Conservation (phyloP, 2,329 filamentous ascomycete genomes). For the Epichloe elymi region DNA sequence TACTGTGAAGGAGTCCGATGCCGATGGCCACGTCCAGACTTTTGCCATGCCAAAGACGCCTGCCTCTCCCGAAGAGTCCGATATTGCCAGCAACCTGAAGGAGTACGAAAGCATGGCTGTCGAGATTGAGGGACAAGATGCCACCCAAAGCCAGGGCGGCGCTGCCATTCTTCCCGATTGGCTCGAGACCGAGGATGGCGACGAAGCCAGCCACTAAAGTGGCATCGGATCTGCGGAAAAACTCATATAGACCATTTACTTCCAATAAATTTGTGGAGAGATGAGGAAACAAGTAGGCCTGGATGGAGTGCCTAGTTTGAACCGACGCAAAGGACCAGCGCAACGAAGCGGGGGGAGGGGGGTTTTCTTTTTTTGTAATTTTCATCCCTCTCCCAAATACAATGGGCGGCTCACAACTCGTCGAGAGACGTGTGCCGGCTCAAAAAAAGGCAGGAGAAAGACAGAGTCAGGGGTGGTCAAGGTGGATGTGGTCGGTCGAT, state of each 20-base stretch:
- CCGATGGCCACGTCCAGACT: conserved; percentile 81
- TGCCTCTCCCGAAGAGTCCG: conserved; percentile 80
- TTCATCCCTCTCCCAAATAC: not conserved
- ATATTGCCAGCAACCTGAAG: conserved; percentile 82
- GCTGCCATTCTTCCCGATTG: conserved; percentile 53
- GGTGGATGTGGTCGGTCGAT: conserved; percentile 12
- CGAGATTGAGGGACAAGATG: conserved; percentile 81
- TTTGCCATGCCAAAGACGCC: conserved; percentile 73
- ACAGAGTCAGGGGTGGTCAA: not conserved
- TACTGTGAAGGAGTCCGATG: conserved; percentile 70
- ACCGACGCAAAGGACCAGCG: not conserved
- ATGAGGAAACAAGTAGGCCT: not conserved
- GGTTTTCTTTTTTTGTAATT: not conserved
- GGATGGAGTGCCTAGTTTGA: not conserved
- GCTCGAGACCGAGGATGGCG: conserved; percentile 70
- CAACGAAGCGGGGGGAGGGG: not conserved
- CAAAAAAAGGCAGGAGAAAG: not conserved
- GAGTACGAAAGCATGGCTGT: conserved; percentile 90
- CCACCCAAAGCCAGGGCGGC: conserved; percentile 41
- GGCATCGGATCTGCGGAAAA: not conserved
- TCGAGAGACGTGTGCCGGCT: not conserved
- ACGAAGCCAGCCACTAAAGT: conserved; percentile 34
- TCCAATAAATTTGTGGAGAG: not conserved
- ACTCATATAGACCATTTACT: not conserved
- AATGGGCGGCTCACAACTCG: not conserved